Base-by-base conservation (phyloP, 768 basidiomycete species). In the Lentinus brumalis region DNA sequence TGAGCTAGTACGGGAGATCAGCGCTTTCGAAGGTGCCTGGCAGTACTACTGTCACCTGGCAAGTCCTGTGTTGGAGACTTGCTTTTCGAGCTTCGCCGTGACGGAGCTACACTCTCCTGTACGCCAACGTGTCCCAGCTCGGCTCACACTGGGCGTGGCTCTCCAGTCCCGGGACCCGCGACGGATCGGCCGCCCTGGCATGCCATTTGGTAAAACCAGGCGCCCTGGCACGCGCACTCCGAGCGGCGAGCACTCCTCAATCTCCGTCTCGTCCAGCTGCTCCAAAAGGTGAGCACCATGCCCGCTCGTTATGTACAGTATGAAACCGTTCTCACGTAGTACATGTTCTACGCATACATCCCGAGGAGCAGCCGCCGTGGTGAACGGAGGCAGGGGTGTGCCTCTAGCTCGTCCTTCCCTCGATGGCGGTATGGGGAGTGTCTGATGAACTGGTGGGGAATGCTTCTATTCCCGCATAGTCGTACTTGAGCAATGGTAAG, bases 61-160 rank as follows among this genome's bases (percentile, higher is more conserved):
- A n/a, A 68, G 70, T 59, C 73, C 73, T 10, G 66, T 68, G 4
- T 74, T 74, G 73, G 73, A 40, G 73, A 74, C 58, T 54, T 74
- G 29, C 42, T 73, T 14, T 71, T 73, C 64, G 70, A 73, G 61
- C 66, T 73, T 16, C 63, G 65, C 46, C 46, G 46, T 18, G 9
- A 49, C 46, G 46, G 46, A 12, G 14, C 46, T 18, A 26, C 46
- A 12, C 26, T 26, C 14, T 6, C 46, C 21, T 21, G 46, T 12
- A 49, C 26, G n/a, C 46, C 46, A 9, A 49, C 12, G 12, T 10
- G 21, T 7, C 46, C 46, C 18, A 30, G 21, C 26, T 49, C 46
- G 21, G 46, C 26, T 8, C n/a, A 26, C 21, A 49, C 11, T 14
- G 46, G 46, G 5, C 46, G 46, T 12, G 29, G 46, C 26, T 49